Base-by-base conservation (phyloP, 2,329 filamentous ascomycete species). In the Sclerotinia borealis region DNA sequence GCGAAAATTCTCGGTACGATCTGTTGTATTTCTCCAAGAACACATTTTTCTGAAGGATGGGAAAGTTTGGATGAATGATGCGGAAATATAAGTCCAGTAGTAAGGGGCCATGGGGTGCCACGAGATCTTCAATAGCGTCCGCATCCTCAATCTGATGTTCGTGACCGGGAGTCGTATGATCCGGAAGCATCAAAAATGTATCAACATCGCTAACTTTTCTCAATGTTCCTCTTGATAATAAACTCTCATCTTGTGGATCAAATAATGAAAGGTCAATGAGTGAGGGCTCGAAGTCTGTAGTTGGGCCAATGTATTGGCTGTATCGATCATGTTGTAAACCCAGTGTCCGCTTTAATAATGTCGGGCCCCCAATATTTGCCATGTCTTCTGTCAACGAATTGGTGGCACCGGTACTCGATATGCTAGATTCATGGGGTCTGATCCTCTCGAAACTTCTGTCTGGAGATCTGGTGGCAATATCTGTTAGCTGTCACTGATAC, bases 1-100 rank as follows among this genome's bases (percentile, higher is more conserved):
- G 90, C 17, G 90, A 88, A 72, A 93, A 90, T 68, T 90, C 87
- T 61, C 84, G 83, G 70, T 90, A 85, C 48, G 86, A 87, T 69
- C 86, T 83, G 55, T 86, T 85, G 77, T 93, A 91, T 72, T 90
- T 89, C 74, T 93, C 89, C 66, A 90, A 79, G 69, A 93, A 93
- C 63, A 92, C 85, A 64, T 85, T 83, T 76, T 92, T 93, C 73
- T 95, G 89, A 45, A 95, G 82, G 69, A 96, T 90, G 27, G 91
- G 91, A 71, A 92, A 93, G 68, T 83, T 88, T 0, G 90, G 90
- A 74, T 95, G 91, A 27, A 95, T 87, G 65, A 90, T 83, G 65
- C 85, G 83, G 73, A 96, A 96, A 79, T 93, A 96, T 45, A 95
- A 79, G 69, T 92, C 88, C 68, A 96, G 84, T 63, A 96, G 79